Percentiles rank a stretch among this genome's conserved stretches.
Conservation (phyloP, 495 filamentous ascomycete genomes). For the Apodospora peruviana region DNA sequence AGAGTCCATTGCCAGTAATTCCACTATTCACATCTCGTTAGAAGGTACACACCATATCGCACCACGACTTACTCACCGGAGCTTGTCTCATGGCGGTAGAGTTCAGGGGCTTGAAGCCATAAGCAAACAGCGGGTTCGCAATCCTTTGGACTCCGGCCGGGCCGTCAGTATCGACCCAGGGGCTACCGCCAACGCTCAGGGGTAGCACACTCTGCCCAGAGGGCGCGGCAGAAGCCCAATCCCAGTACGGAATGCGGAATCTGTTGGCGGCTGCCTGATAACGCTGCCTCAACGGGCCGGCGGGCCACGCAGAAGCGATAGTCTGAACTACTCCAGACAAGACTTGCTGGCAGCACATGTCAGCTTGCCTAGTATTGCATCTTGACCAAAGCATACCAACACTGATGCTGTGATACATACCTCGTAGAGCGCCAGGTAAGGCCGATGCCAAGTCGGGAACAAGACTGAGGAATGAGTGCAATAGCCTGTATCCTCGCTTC, state of each 20-base stretch:
- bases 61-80: constrained; percentile 33
- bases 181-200: constrained; percentile 35
- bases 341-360: constrained; percentile 43
- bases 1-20: constrained; percentile 43
- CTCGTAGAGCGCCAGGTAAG: constrained; percentile 64
- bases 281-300: constrained; percentile 32
- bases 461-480: constrained; percentile 61
- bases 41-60: background rate
- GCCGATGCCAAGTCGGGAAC: constrained; percentile 68
- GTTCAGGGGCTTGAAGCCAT: constrained; percentile 53
- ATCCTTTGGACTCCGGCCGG: constrained; percentile 51
- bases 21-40: constrained; percentile 13
- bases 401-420: constrained; percentile 32
- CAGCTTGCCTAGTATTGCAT: background rate
- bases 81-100: constrained; percentile 31
- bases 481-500: constrained; percentile 50
- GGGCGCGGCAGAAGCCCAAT: constrained; percentile 55
- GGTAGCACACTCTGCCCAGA: constrained; percentile 44
- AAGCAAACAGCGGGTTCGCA: constrained; percentile 57
- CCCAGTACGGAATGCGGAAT: constrained; percentile 65
- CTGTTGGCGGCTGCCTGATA: constrained; percentile 45
- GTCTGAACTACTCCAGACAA: constrained; percentile 44
- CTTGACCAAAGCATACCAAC: too few relatives aligned
- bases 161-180: constrained; percentile 41
- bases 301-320: constrained; percentile 51